These are phyloP conservation scores for Vaccinium myrtillus DNA, from an alignment of 148 eudicot genomes.

Conservation along the genomic window DNA sequence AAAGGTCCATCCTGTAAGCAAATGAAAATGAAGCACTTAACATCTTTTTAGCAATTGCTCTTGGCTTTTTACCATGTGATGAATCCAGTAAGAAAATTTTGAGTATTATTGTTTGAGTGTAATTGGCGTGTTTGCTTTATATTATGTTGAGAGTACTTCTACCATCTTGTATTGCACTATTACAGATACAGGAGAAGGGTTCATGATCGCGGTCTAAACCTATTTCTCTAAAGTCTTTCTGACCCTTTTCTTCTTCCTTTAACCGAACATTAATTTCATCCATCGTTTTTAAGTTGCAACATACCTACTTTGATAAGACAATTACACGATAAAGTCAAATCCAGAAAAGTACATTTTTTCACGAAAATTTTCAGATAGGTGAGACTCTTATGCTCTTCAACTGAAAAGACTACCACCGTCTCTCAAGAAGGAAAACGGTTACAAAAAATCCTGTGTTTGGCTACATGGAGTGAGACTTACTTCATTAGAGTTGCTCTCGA, in stretches of 20 bases:
- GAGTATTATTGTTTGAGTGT: background rate
- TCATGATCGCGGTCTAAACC: background rate
- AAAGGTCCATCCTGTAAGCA: slow-evolving; percentile 50
- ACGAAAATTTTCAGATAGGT: background rate
- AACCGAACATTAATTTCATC: background rate
- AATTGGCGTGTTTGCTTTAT: background rate
- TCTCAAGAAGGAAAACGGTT: background rate
- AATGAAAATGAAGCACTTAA: slow-evolving; percentile 15
- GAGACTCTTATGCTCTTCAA: background rate
- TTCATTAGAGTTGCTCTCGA: slow-evolving; percentile 37
- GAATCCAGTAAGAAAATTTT: background rate
- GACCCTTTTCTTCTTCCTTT: background rate
- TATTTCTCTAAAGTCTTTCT: background rate
- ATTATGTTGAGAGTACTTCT: background rate
- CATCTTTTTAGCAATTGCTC: background rate
- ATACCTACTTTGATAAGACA: background rate
- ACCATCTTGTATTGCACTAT: background rate
- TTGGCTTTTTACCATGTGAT: background rate
- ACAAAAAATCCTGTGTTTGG: background rate
- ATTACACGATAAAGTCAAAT: background rate
- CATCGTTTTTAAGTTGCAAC: background rate
- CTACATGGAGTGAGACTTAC: slow-evolving; percentile 40
- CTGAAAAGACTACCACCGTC: background rate
- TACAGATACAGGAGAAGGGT: background rate
- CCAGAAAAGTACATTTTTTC: background rate